These are phyloP conservation scores for Arthroderma uncinatum DNA, from an alignment of 2,329 filamentous ascomycete species.

Conservation along the genomic window DNA sequence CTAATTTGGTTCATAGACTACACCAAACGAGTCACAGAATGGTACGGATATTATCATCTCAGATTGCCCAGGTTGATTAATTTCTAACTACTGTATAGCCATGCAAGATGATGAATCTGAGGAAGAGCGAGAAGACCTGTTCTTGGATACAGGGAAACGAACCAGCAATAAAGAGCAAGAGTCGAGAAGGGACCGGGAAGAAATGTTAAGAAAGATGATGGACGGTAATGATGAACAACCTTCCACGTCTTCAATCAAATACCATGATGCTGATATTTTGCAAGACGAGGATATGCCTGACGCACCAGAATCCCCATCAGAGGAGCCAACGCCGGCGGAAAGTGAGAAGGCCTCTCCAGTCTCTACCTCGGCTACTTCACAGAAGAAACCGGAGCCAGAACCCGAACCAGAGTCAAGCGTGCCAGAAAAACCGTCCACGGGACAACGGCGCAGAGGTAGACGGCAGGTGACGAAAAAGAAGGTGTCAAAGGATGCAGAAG, in stretches of 20 bases:
- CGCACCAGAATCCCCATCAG: conserved; percentile 27
- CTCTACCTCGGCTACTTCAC: neutral
- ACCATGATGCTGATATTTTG: neutral
- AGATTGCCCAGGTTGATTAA: neutral
- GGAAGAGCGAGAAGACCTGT: conserved; percentile 43
- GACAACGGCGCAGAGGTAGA: conserved; percentile 62
- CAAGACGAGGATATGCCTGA: conserved; percentile 49
- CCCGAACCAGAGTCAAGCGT: conserved; percentile 29
- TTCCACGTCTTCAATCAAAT: conserved; percentile 7
- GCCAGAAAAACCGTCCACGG: neutral
- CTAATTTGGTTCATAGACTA: conserved; percentile 20
- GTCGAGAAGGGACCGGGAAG: conserved; percentile 52
- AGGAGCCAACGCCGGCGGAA: conserved; percentile 10
- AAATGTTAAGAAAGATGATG: conserved; percentile 63
- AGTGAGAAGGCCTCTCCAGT: conserved; percentile 1
- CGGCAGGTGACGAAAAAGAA: conserved; percentile 79
- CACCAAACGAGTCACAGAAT: conserved; percentile 39
- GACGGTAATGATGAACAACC: conserved; percentile 48
- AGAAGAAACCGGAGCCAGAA: conserved; percentile 31
- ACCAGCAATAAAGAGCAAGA: conserved; percentile 28
- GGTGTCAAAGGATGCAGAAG: conserved; percentile 75
- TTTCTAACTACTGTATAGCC: conserved; percentile 19
- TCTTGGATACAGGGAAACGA: conserved; percentile 32
- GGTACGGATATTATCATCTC: conserved; percentile 26
- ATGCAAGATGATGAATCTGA: conserved; percentile 46